phyloP scores from a whole-genome alignment of 768 basidiomycete genomes.

The Nidularia sp. region DNA sequence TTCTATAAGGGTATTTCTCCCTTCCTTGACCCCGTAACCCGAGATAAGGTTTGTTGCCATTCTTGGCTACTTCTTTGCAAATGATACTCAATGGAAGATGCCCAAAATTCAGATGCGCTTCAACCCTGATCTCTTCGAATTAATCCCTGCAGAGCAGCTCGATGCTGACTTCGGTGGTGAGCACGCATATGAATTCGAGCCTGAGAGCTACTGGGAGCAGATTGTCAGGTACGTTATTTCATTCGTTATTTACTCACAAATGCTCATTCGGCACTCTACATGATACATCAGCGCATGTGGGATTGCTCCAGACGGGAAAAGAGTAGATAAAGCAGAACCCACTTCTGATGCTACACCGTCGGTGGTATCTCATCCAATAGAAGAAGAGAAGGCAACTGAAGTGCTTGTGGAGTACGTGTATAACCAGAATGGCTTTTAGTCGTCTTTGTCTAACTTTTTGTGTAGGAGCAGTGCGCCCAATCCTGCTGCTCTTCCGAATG shows the following conservation, averaged over 20 bases:
- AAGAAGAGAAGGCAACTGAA: too few species aligned
- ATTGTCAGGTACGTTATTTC: slow-evolving; percentile 54
- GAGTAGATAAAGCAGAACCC: slow-evolving; percentile 17
- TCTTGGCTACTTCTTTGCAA: too few species aligned
- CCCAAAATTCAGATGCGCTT: slow-evolving; percentile 65
- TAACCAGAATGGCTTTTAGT: too few species aligned
- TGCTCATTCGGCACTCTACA: background rate
- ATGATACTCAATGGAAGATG: background rate
- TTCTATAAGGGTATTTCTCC: slow-evolving; percentile 84
- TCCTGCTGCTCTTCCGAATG: too few species aligned
- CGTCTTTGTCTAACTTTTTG: too few species aligned
- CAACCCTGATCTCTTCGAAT: slow-evolving; percentile 76
- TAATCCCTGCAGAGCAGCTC: slow-evolving; percentile 71
- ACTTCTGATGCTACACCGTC: slow-evolving; percentile 3
- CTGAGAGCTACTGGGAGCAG: slow-evolving; percentile 74
- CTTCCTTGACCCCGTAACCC: slow-evolving; percentile 83
- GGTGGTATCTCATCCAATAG: too few species aligned
- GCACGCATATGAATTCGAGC: slow-evolving; percentile 70
- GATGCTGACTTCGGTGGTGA: slow-evolving; percentile 83
- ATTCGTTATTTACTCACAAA: background rate
- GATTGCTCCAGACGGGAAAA: slow-evolving; percentile 52
- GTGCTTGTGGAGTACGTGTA: too few species aligned
- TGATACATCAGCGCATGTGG: slow-evolving; percentile 41
- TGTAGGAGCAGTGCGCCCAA: too few species aligned
- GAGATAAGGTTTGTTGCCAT: slow-evolving; percentile 63